Percentiles rank a stretch among this genome's conserved stretches.
phyloP scores from a whole-genome alignment of 2,329 filamentous ascomycete genomes.

The Neofusicoccum sp. region DNA sequence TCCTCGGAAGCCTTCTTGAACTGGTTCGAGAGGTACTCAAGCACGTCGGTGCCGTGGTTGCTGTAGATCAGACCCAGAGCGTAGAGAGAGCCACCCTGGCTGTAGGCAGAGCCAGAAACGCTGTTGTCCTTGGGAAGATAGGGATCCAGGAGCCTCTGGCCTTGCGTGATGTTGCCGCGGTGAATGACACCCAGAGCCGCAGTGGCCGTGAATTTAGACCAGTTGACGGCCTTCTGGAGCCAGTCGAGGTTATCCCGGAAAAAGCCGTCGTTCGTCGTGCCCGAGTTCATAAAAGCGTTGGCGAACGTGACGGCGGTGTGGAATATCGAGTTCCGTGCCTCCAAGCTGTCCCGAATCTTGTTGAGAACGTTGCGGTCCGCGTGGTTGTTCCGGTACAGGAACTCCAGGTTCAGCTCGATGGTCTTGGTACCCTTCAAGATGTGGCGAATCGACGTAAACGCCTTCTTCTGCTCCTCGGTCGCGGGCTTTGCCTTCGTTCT shows the following conservation, averaged over 20 bases:
- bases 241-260: slow-evolving; percentile 98
- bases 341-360: slow-evolving; percentile 93
- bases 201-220: slow-evolving; percentile 98
- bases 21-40: slow-evolving; percentile 75
- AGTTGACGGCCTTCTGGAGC: slow-evolving; percentile 98
- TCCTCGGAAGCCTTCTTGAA: slow-evolving; percentile 81
- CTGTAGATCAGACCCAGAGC: slow-evolving; percentile 96
- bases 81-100: slow-evolving; percentile 93
- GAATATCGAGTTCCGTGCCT: slow-evolving; percentile 97
- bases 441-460: slow-evolving; percentile 59
- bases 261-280: slow-evolving; percentile 97
- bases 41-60: slow-evolving; percentile 90
- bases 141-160: slow-evolving; percentile 88
- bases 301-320: slow-evolving; percentile 96
- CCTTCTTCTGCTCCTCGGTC: slow-evolving; percentile 55
- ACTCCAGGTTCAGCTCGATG: slow-evolving; percentile 93
- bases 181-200: slow-evolving; percentile 96
- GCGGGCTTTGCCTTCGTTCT: slow-evolving; percentile 47
- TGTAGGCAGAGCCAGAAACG: slow-evolving; percentile 85
- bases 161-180: slow-evolving; percentile 90
- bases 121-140: slow-evolving; percentile 82
- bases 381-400: slow-evolving; percentile 93
- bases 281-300: slow-evolving; percentile 99
- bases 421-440: slow-evolving; percentile 88
- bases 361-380: slow-evolving; percentile 91